These are phyloP conservation scores for Knoxia roxburghii DNA, from an alignment of 257 asterid species.

Conservation along the genomic window DNA sequence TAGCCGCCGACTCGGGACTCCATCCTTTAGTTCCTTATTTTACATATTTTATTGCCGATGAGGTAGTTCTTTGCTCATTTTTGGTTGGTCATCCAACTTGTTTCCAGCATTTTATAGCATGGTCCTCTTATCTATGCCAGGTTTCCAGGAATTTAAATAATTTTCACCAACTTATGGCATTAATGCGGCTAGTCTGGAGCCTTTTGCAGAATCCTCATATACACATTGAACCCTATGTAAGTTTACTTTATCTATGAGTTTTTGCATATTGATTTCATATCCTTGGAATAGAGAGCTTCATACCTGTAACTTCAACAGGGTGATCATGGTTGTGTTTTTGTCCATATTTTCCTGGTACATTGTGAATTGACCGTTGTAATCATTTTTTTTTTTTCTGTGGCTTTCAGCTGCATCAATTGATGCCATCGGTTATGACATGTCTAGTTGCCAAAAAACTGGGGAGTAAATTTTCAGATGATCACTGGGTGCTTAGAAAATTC, in stretches of 20 bases:
- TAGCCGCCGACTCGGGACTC: constrained; percentile 97
- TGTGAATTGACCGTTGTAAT: constrained; percentile 3
- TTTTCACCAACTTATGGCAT: constrained; percentile 67
- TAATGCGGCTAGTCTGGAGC: constrained; percentile 96
- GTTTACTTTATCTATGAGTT: constrained; percentile 17
- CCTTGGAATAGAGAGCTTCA: not conserved
- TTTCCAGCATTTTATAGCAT: constrained; percentile 8
- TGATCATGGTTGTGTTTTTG: not conserved
- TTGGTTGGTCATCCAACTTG: constrained; percentile 10
- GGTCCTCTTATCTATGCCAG: constrained; percentile 38
- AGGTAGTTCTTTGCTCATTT: constrained; percentile 41
- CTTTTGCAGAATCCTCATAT: constrained; percentile 91
- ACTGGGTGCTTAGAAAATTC: constrained; percentile 90
- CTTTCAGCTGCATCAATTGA: constrained; percentile 80
- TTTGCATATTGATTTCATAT: not conserved
- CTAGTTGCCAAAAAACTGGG: constrained; percentile 88
- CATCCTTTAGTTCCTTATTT: constrained; percentile 98
- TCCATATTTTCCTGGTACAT: not conserved
- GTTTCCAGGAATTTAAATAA: constrained; percentile 79
- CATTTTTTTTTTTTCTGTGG: not conserved
- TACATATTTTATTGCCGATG: constrained; percentile 86
- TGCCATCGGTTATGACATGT: constrained; percentile 99
- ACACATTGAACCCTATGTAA: constrained; percentile 93
- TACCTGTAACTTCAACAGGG: not conserved
- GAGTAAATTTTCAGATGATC: constrained; percentile 71